A percentile compares a stretch with the other conserved stretches of the same genome.
phyloP scores from a whole-genome alignment of 2,329 filamentous ascomycete species.

The Botrytis fabae region DNA sequence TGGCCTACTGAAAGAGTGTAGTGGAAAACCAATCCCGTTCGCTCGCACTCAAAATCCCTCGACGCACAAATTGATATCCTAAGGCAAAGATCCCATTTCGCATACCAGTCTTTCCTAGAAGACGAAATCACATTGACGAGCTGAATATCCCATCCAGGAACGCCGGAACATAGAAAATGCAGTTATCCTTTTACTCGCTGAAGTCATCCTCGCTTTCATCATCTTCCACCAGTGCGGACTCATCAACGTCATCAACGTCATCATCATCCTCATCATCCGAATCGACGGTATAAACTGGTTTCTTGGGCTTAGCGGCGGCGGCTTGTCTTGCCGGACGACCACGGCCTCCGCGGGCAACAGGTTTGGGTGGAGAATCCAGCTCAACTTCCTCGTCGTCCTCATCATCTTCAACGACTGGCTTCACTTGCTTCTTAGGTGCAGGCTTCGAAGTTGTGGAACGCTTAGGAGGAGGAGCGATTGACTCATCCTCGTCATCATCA shows the following conservation, averaged over 20 bases:
- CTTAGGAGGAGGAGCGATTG: conserved; percentile 14
- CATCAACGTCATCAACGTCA: conserved; percentile 44
- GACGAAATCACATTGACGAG: neutral
- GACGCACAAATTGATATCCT: conserved; percentile 5
- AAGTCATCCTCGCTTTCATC: conserved; percentile 40
- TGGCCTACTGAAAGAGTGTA: conserved; percentile 1
- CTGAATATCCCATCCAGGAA: neutral
- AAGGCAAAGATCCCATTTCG: neutral
- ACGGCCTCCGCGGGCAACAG: conserved; percentile 33
- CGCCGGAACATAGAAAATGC: neutral
- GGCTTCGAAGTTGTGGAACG: conserved; percentile 3
- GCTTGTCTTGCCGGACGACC: conserved; percentile 22
- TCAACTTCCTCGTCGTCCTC: conserved; percentile 33
- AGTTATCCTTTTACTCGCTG: conserved; percentile 30
- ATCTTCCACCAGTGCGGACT: conserved; percentile 37
- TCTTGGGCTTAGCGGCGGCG: conserved; percentile 17
- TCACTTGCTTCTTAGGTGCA: conserved; percentile 24
- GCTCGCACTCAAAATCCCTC: neutral
- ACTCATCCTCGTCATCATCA: conserved; percentile 20
- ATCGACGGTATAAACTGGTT: conserved; percentile 19
- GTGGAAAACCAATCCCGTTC: neutral
- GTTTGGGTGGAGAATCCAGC: conserved; percentile 37
- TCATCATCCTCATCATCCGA: conserved; percentile 37
- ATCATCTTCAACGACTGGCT: conserved; percentile 27
- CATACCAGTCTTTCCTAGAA: conserved; percentile 6